Evolutionary conservation across 176 grass and related monocot species (phyloP).

Genomic region (Lolium multiflorum): DNA sequence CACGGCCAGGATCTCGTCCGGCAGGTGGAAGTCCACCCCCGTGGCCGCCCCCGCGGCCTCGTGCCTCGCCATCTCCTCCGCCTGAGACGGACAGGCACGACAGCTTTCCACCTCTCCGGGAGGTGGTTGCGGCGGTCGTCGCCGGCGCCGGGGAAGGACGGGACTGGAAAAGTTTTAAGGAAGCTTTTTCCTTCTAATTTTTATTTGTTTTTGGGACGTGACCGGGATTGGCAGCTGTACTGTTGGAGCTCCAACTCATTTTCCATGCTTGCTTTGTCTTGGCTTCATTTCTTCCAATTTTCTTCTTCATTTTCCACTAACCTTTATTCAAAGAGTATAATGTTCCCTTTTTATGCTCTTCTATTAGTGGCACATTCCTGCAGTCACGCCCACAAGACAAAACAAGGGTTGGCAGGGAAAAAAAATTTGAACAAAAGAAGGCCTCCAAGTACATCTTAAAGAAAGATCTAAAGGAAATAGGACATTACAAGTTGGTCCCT

Average conservation of each 20-base stretch:
- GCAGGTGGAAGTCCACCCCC: slow-evolving; percentile 79
- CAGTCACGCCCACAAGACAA: background rate
- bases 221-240: slow-evolving; percentile 35
- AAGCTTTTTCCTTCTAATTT: background rate
- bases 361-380: background rate
- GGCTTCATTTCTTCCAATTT: background rate
- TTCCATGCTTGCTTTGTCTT: background rate
- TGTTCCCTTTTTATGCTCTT: background rate
- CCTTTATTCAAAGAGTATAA: background rate
- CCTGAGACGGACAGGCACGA: background rate
- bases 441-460: too few species aligned
- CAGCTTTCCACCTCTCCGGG: background rate
- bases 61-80: slow-evolving; percentile 44
- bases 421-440: too few species aligned
- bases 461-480: too few species aligned
- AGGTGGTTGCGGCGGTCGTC: background rate
- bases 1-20: slow-evolving; percentile 90
- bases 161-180: background rate
- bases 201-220: slow-evolving; percentile 4
- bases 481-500: too few species aligned
- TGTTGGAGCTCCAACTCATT: slow-evolving; percentile 36
- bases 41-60: slow-evolving; percentile 30
- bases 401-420: background rate
- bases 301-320: background rate
- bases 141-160: slow-evolving; percentile 33